Conservation (phyloP, 768 basidiomycete species). For the Pisolithus microcarpus region DNA sequence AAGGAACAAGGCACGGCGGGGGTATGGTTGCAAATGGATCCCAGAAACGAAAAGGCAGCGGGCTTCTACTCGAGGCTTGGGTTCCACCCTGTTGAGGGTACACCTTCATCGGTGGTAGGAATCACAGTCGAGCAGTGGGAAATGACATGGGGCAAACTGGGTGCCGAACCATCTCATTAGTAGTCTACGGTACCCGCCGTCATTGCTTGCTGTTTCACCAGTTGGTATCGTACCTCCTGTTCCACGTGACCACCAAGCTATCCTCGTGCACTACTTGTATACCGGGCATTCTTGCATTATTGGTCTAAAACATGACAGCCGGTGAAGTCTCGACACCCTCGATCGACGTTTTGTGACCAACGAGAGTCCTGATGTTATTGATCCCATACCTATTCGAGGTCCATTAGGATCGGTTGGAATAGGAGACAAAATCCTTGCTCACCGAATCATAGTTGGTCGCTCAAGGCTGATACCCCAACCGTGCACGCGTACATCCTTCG, state of each 20-base stretch:
- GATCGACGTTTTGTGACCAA: constrained; percentile 94
- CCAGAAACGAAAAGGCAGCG: constrained; percentile 51
- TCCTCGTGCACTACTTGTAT: too few species aligned
- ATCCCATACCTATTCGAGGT: constrained; percentile 72
- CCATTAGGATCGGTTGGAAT: constrained; percentile 1
- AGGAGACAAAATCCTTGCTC: constrained; percentile 15
- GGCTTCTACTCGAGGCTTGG: constrained; percentile 58
- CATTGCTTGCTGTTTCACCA: too few species aligned
- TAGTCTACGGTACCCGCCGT: too few species aligned
- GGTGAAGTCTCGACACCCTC: constrained; percentile 84
- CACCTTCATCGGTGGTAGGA: constrained; percentile 45
- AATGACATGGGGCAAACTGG: constrained; percentile 3
- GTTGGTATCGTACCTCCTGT: too few species aligned
- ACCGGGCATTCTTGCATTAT: constrained; percentile 1
- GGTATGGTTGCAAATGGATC: constrained; percentile 66
- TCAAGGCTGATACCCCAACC: constrained; percentile 96
- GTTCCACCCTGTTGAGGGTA: constrained; percentile 51
- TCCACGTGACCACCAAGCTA: too few species aligned
- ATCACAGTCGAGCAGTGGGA: constrained; percentile 41
- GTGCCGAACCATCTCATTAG: background rate
- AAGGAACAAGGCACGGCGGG: constrained; percentile 38
- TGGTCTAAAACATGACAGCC: constrained; percentile 77
- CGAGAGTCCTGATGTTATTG: constrained; percentile 91
- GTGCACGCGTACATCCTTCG: constrained; percentile 90
- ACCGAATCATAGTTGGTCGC: constrained; percentile 98